These are phyloP conservation scores for Cryptococcus sp. DNA, from an alignment of 1,284 basidiomycete genomes.

Conservation along the genomic window DNA sequence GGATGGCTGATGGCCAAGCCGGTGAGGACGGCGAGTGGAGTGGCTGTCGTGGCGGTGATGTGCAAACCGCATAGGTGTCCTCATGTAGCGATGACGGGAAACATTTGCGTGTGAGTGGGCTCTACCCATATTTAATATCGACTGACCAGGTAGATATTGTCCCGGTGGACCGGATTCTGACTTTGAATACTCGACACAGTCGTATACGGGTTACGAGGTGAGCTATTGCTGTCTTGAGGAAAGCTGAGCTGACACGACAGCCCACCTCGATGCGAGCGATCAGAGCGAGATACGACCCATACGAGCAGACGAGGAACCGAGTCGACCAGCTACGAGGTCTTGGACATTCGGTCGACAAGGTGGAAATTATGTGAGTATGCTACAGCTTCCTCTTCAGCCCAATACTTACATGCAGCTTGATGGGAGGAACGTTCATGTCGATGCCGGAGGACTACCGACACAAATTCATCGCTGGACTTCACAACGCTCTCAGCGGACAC, in stretches of 20 bases:
- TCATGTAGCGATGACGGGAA: slow-evolving; percentile 99
- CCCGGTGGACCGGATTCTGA: slow-evolving; percentile 99
- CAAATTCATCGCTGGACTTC: slow-evolving; percentile 90
- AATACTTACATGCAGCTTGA: slow-evolving; percentile 52
- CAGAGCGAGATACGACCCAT: slow-evolving; percentile 94
- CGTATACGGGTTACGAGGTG: slow-evolving; percentile 86
- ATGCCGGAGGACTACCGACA: slow-evolving; percentile 94
- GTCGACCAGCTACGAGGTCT: slow-evolving; percentile 92
- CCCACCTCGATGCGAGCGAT: slow-evolving; percentile 99
- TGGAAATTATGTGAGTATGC: slow-evolving; percentile 76
- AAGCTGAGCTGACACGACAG: slow-evolving; percentile 16
- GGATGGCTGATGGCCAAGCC: slow-evolving; percentile 91
- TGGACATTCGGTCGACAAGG: slow-evolving; percentile 97
- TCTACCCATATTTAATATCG: not conserved
- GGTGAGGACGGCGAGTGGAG: slow-evolving; percentile 94
- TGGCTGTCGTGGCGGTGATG: slow-evolving; percentile 99
- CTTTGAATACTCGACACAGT: slow-evolving; percentile 99
- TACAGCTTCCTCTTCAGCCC: not conserved
- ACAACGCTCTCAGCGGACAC: slow-evolving; percentile 93
- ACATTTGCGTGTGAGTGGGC: slow-evolving; percentile 83
- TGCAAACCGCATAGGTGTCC: slow-evolving; percentile 99
- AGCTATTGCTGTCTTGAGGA: slow-evolving; percentile 2
- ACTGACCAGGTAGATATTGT: slow-evolving; percentile 68
- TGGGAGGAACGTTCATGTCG: slow-evolving; percentile 99
- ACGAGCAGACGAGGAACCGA: slow-evolving; percentile 91